Evolutionary conservation across 2,329 filamentous ascomycete genomes (phyloP).

Genomic region (Penicillium digitatum): DNA sequence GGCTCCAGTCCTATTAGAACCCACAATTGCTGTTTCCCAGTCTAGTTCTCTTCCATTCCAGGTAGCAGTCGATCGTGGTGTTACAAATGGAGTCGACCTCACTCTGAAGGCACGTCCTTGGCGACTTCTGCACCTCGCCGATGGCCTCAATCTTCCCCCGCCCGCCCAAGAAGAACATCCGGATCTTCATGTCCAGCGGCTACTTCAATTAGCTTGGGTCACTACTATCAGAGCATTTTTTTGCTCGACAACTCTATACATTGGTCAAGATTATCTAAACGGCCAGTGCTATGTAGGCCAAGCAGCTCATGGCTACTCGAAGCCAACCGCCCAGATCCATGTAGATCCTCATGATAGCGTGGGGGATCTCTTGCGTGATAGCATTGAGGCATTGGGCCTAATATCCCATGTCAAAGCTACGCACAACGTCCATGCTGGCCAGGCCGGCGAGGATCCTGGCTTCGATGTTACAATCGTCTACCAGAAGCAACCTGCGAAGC

Average conservation of each 20-base stretch:
- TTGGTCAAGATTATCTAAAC: slow-evolving; percentile 8
- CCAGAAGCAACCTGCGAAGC: neutral
- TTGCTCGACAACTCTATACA: slow-evolving; percentile 9
- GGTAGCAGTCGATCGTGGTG: neutral
- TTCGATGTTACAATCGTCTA: slow-evolving; percentile 7
- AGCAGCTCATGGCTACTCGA: neutral
- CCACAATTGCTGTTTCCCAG: neutral
- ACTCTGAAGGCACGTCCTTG: neutral
- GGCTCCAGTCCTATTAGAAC: slow-evolving; percentile 10
- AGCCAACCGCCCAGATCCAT: slow-evolving; percentile 7
- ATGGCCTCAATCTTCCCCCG: slow-evolving; percentile 1
- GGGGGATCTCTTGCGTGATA: slow-evolving; percentile 5
- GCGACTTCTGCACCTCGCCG: slow-evolving; percentile 7
- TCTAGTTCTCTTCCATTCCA: neutral
- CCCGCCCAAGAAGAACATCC: neutral
- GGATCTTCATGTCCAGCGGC: slow-evolving; percentile 12
- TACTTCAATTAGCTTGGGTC: slow-evolving; percentile 16
- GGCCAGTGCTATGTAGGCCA: slow-evolving; percentile 11
- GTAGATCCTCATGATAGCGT: slow-evolving; percentile 10
- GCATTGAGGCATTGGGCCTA: neutral
- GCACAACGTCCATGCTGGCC: neutral
- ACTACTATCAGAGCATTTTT: slow-evolving; percentile 5
- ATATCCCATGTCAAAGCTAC: neutral
- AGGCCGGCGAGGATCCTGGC: neutral
- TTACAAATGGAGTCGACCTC: neutral